These are phyloP conservation scores for Volvariella volvacea DNA, from an alignment of 1,284 basidiomycete genomes.

Conservation along the genomic window DNA sequence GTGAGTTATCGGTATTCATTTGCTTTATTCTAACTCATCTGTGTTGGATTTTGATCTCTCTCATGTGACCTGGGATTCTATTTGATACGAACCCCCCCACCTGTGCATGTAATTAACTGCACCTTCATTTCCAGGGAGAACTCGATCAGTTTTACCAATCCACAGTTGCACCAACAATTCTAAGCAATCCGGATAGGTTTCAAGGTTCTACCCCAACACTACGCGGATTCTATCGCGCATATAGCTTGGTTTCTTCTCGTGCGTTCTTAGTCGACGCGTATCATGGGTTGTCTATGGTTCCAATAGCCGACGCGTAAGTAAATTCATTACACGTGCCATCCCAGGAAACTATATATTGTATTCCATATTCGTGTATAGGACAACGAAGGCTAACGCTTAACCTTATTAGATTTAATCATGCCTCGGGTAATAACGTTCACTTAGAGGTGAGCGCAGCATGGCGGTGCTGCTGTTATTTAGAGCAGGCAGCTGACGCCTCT, in stretches of 20 bases:
- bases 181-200: conserved; percentile 11
- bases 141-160: conserved; percentile 41
- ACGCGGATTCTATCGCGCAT: conserved; percentile 61
- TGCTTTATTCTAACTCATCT: no score
- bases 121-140: conserved; percentile 30
- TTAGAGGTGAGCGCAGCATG: conserved; percentile 50
- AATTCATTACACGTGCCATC: conserved; percentile 4
- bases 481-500: not conserved
- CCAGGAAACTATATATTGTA: no score
- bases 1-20: conserved; percentile 8
- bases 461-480: not conserved
- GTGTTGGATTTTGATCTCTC: no score
- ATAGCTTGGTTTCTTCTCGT: conserved; percentile 77
- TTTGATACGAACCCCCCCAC: no score
- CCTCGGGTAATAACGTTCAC: conserved; percentile 67
- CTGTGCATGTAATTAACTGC: no score
- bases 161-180: conserved; percentile 22
- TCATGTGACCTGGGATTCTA: no score
- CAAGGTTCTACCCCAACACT: conserved; percentile 24
- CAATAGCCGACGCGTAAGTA: conserved; percentile 80
- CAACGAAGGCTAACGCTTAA: conserved; percentile 11
- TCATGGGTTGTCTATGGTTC: conserved; percentile 83
- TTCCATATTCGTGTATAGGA: no score
- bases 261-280: conserved; percentile 86
- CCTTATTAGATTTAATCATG: conserved; percentile 72